These are phyloP conservation scores for Pyrus bretschneideri DNA, from an alignment of 306 rosid genomes.

Conservation along the genomic window DNA sequence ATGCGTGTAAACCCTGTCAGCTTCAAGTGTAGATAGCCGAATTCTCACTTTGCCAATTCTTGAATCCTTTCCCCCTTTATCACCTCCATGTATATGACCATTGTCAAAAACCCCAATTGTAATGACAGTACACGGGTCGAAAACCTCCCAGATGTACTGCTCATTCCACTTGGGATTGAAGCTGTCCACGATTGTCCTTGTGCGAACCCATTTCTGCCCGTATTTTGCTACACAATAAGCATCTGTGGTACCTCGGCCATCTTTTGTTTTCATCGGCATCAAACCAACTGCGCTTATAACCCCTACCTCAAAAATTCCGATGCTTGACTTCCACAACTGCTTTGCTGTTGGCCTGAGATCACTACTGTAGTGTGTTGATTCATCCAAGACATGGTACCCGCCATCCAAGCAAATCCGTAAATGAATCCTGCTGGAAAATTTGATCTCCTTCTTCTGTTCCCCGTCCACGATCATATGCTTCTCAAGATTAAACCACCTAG, in stretches of 20 bases:
- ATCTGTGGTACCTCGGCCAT: constrained; percentile 63
- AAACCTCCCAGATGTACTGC: constrained; percentile 93
- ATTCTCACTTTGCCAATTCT: constrained; percentile 83
- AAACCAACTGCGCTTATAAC: constrained; percentile 68
- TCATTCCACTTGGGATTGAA: constrained; percentile 77
- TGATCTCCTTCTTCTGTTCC: constrained; percentile 59
- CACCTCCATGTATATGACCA: constrained; percentile 58
- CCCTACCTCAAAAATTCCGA: constrained; percentile 80
- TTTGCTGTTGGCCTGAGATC: constrained; percentile 94
- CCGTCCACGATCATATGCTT: constrained; percentile 57
- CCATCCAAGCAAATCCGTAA: constrained; percentile 85
- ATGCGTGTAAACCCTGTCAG: constrained; percentile 78
- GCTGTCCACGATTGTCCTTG: constrained; percentile 68
- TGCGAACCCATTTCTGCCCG: constrained; percentile 88
- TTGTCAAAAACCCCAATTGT: constrained; percentile 81
- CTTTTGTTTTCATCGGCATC: constrained; percentile 83
- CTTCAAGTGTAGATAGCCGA: constrained; percentile 77
- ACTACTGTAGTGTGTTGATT: constrained; percentile 83
- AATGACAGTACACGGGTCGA: constrained; percentile 70
- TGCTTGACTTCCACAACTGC: constrained; percentile 71
- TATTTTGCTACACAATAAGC: constrained; percentile 87
- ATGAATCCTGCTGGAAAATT: constrained; percentile 81
- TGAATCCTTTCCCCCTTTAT: constrained; percentile 57
- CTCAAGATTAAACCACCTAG: constrained; percentile 83
- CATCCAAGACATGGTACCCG: constrained; percentile 91